Evolutionary conservation across 1,284 basidiomycete species (phyloP).

Genomic region (Peniophora sp.): DNA sequence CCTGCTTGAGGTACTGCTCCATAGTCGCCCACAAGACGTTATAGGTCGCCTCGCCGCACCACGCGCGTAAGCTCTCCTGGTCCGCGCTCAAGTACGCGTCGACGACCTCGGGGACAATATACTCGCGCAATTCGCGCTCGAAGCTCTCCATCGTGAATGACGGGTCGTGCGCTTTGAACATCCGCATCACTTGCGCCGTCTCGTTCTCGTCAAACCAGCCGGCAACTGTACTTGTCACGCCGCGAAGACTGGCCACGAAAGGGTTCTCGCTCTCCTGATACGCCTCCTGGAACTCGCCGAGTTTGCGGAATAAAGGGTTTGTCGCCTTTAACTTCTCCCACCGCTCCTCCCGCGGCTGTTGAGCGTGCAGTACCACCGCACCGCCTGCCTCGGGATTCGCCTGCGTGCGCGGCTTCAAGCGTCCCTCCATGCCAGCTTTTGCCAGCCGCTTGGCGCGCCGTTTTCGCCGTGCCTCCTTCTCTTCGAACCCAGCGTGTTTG

Average conservation of each 20-base stretch:
- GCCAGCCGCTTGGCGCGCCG: conserved; percentile 69
- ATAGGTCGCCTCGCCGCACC: conserved; percentile 96
- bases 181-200: conserved; percentile 85
- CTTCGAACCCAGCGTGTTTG: conserved; percentile 91
- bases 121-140: conserved; percentile 89
- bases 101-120: conserved; percentile 95
- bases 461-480: conserved; percentile 78
- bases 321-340: conserved; percentile 73
- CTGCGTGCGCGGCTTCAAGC: conserved; percentile 40
- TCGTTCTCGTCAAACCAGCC: conserved; percentile 97
- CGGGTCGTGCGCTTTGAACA: conserved; percentile 86
- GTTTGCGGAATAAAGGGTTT: conserved; percentile 61
- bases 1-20: conserved; percentile 89
- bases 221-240: conserved; percentile 81
- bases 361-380: conserved; percentile 78
- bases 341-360: conserved; percentile 66
- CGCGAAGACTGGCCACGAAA: conserved; percentile 73
- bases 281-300: conserved; percentile 56
- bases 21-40: conserved; percentile 98
- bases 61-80: conserved; percentile 76
- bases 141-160: conserved; percentile 82
- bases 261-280: conserved; percentile 96
- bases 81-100: conserved; percentile 93
- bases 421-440: conserved; percentile 72
- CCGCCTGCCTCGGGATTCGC: conserved; percentile 81